These are phyloP conservation scores for Metschnikowia cerradonensis DNA, from an alignment of 805 yeast genomes.

Conservation along the genomic window DNA sequence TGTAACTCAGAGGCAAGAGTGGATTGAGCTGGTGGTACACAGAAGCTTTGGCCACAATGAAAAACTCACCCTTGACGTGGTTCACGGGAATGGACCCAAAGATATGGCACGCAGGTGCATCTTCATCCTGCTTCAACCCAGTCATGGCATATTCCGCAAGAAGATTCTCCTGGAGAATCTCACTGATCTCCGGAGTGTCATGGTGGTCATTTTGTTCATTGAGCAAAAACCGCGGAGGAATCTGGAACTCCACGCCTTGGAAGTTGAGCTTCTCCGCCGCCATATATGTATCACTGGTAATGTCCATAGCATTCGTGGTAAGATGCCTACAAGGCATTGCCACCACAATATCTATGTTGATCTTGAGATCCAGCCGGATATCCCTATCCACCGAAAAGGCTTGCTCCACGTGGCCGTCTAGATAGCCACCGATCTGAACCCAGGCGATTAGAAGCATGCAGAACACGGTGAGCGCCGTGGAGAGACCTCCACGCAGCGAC, in stretches of 20 bases:
- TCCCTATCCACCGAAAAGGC: conserved; percentile 70
- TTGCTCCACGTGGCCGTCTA: conserved; percentile 78
- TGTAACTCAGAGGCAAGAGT: conserved; percentile 49
- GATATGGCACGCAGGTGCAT: conserved; percentile 79
- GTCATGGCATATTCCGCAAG: conserved; percentile 55
- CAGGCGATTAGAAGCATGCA: conserved; percentile 67
- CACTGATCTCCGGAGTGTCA: conserved; percentile 62
- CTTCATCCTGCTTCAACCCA: conserved; percentile 44
- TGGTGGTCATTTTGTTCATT: conserved; percentile 44
- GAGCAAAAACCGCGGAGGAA: conserved; percentile 48
- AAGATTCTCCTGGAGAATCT: conserved; percentile 59
- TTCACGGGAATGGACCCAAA: conserved; percentile 81
- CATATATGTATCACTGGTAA: conserved; percentile 69
- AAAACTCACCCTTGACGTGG: conserved; percentile 81
- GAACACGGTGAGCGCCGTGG: conserved; percentile 62
- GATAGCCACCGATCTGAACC: conserved; percentile 78
- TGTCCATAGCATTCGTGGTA: conserved; percentile 73
- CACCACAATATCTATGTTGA: conserved; percentile 77
- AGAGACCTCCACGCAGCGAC: conserved; percentile 72
- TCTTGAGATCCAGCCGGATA: conserved; percentile 52
- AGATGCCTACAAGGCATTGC: conserved; percentile 79
- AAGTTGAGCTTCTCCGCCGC: conserved; percentile 73
- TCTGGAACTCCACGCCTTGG: conserved; percentile 57
- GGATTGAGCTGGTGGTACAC: conserved; percentile 53
- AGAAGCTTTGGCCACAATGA: conserved; percentile 72